These are phyloP conservation scores for Sporothrix sp. DNA, from an alignment of 2,329 filamentous ascomycete species.

Conservation along the genomic window DNA sequence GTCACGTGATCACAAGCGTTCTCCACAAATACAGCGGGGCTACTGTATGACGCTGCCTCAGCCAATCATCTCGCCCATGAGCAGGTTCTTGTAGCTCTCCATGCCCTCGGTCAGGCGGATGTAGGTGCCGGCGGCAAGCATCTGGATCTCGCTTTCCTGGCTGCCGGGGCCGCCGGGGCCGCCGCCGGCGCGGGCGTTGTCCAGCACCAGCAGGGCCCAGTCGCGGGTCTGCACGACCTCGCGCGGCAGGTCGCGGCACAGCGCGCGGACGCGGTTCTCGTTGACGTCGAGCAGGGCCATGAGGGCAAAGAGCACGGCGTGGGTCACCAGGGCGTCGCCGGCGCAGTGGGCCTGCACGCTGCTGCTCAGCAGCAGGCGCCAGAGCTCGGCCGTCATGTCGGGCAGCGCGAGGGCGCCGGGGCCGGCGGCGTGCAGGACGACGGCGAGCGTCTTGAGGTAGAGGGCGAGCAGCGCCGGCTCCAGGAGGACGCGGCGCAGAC, in stretches of 20 bases:
- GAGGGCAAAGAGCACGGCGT: conserved; percentile 68
- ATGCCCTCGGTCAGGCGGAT: conserved; percentile 72
- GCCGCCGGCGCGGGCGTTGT: conserved; percentile 41
- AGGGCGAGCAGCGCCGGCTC: conserved; percentile 67
- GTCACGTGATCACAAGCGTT: no score
- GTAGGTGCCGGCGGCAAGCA: conserved; percentile 65
- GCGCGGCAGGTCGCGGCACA: conserved; percentile 65
- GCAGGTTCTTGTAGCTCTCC: conserved; percentile 65
- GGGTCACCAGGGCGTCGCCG: conserved; percentile 52
- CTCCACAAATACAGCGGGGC: no score
- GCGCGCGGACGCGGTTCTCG: conserved; percentile 54
- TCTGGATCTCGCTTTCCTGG: conserved; percentile 73
- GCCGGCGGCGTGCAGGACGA: conserved; percentile 75
- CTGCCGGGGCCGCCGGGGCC: conserved; percentile 37
- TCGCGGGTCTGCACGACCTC: conserved; percentile 74
- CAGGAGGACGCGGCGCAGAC: conserved; percentile 51
- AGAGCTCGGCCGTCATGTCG: conserved; percentile 74
- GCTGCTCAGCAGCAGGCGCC: conserved; percentile 60
- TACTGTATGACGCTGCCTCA: conserved; percentile 5
- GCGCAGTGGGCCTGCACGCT: conserved; percentile 50
- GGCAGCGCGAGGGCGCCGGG: conserved; percentile 66
- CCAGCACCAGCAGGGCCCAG: conserved; percentile 74
- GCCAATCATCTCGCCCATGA: conserved; percentile 60
- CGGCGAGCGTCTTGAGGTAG: conserved; percentile 75
- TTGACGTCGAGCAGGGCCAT: conserved; percentile 78